phyloP scores from a whole-genome alignment of 805 yeast species.

The Zygosaccharomyces pseudorouxii region DNA sequence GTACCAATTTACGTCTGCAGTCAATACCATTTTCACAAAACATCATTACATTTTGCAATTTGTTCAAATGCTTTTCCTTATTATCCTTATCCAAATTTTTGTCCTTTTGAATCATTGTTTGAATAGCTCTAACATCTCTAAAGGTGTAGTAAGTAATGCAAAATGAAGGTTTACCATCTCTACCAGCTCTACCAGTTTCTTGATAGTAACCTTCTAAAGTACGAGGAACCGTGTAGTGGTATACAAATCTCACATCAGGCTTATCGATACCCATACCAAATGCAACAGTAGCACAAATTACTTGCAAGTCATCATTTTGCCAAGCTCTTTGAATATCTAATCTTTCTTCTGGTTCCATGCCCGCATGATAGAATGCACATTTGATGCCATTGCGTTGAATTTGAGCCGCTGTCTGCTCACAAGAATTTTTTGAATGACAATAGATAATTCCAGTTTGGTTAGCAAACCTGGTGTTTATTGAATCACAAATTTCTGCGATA shows the following conservation, averaged over 20 bases:
- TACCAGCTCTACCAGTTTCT: slow-evolving; percentile 97
- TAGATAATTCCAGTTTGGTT: slow-evolving; percentile 82
- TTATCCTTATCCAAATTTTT: slow-evolving; percentile 56
- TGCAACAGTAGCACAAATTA: slow-evolving; percentile 95
- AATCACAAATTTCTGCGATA: slow-evolving; percentile 54
- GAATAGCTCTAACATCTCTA: slow-evolving; percentile 73
- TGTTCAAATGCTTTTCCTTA: slow-evolving; percentile 70
- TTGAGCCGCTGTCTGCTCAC: slow-evolving; percentile 73
- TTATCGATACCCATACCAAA: slow-evolving; percentile 99
- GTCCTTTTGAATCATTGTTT: slow-evolving; percentile 73
- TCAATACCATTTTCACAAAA: slow-evolving; percentile 90
- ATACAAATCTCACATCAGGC: slow-evolving; percentile 88
- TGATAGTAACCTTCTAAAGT: slow-evolving; percentile 95
- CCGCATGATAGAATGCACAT: slow-evolving; percentile 85
- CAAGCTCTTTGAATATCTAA: slow-evolving; percentile 67
- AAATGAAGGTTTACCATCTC: slow-evolving; percentile 81
- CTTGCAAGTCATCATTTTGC: slow-evolving; percentile 69
- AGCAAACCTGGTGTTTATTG: slow-evolving; percentile 47
- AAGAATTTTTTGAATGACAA: slow-evolving; percentile 84
- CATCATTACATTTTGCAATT: slow-evolving; percentile 77
- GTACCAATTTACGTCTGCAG: slow-evolving; percentile 83
- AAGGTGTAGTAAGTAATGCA: slow-evolving; percentile 80
- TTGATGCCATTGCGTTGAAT: slow-evolving; percentile 57
- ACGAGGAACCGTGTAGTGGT: slow-evolving; percentile 83
- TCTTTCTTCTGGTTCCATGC: slow-evolving; percentile 79